Evolutionary conservation across 2,329 filamentous ascomycete species (phyloP).

Genomic region (Ophiostoma montium): DNA sequence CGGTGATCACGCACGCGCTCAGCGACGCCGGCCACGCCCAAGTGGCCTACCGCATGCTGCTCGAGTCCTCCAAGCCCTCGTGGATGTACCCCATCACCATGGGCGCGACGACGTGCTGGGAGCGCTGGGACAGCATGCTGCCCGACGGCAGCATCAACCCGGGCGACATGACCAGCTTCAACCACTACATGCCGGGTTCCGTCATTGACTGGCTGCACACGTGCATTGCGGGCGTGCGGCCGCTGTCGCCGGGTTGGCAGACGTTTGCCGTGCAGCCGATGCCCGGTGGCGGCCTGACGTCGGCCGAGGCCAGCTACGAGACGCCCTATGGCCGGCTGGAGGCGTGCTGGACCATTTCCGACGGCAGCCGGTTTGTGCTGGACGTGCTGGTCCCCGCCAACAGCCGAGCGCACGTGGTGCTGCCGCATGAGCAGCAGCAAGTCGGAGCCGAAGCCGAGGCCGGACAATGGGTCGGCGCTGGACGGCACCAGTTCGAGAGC

Average conservation of each 20-base stretch:
- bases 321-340: background rate
- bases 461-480: constrained; percentile 9
- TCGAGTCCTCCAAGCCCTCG: constrained; percentile 21
- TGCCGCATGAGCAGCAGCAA: constrained; percentile 8
- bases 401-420: constrained; percentile 7
- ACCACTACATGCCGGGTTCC: constrained; percentile 27
- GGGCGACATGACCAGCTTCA: constrained; percentile 26
- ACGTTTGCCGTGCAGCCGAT: background rate
- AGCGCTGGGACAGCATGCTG: constrained; percentile 28
- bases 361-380: constrained; percentile 7
- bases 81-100: constrained; percentile 26
- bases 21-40: background rate
- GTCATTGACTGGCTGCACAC: constrained; percentile 5
- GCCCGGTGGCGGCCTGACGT: background rate
- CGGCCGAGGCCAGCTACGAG: background rate
- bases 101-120: constrained; percentile 26
- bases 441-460: background rate
- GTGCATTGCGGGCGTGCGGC: background rate
- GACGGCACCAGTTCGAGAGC: constrained; percentile 6
- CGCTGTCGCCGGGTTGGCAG: constrained; percentile 1
- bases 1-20: constrained; percentile 13
- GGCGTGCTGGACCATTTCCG: constrained; percentile 6
- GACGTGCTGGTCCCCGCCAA: constrained; percentile 12
- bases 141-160: constrained; percentile 24
- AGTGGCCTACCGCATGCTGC: constrained; percentile 22